Evolutionary conservation across 2,329 filamentous ascomycete species (phyloP).

Genomic region (Rutstroemia sydowiana): DNA sequence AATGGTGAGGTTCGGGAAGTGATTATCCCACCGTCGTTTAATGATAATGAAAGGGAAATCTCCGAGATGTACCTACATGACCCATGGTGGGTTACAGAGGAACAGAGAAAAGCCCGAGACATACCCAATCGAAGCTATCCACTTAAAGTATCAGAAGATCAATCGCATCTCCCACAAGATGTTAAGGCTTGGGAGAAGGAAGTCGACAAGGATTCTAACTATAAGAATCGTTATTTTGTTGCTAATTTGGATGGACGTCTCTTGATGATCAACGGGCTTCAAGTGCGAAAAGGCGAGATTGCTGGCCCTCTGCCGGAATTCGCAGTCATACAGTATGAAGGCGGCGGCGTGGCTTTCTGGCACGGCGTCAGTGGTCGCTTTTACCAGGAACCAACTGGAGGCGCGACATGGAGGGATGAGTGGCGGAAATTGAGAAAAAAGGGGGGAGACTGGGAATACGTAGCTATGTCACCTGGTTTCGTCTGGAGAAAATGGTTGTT

Average conservation of each 20-base stretch:
- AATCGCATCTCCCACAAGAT: slow-evolving; percentile 13
- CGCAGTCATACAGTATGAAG: slow-evolving; percentile 24
- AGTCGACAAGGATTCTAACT: slow-evolving; percentile 13
- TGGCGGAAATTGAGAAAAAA: slow-evolving; percentile 18
- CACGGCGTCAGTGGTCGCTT: slow-evolving; percentile 20
- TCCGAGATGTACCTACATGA: slow-evolving; percentile 14
- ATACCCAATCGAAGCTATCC: slow-evolving; percentile 20
- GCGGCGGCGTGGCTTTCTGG: slow-evolving; percentile 25
- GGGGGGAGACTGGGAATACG: slow-evolving; percentile 10
- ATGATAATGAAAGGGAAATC: background rate
- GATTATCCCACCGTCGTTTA: slow-evolving; percentile 1
- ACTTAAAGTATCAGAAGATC: background rate
- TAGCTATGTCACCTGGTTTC: slow-evolving; percentile 15
- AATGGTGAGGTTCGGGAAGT: background rate
- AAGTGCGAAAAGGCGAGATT: slow-evolving; percentile 21
- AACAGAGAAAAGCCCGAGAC: slow-evolving; percentile 17
- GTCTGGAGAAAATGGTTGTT: slow-evolving; percentile 22
- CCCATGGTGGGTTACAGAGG: slow-evolving; percentile 21
- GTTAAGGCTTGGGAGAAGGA: slow-evolving; percentile 20
- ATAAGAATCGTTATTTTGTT: slow-evolving; percentile 21
- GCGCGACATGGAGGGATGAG: background rate
- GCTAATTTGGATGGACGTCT: slow-evolving; percentile 23
- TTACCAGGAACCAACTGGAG: slow-evolving; percentile 7
- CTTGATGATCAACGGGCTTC: slow-evolving; percentile 23
- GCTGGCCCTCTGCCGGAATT: slow-evolving; percentile 28